phyloP scores from a whole-genome alignment of 169 alveolate species.

The Cryptosporidium sp. region DNA sequence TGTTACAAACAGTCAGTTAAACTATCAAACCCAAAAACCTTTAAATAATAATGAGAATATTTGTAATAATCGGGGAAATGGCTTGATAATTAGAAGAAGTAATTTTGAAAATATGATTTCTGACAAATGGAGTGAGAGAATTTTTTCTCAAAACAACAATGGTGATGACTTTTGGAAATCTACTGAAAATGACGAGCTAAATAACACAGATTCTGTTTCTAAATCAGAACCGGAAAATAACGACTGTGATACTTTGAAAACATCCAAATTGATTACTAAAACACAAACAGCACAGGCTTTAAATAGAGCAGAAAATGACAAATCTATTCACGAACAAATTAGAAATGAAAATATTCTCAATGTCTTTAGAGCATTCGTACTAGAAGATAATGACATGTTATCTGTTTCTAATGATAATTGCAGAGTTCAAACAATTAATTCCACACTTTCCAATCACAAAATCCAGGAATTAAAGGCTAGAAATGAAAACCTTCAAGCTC shows the following conservation, averaged over 20 bases:
- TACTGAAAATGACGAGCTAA: slow-evolving; percentile 6
- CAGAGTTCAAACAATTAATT: neutral
- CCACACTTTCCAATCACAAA: slow-evolving; percentile 11
- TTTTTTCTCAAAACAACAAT: neutral
- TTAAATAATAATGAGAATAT: slow-evolving; percentile 10
- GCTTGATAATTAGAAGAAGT: neutral
- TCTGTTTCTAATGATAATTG: neutral
- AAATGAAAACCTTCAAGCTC: neutral
- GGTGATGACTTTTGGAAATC: slow-evolving; percentile 41
- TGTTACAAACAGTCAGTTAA: neutral
- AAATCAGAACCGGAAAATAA: neutral
- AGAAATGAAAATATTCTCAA: slow-evolving; percentile 40
- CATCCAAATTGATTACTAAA: neutral
- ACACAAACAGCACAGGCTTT: neutral
- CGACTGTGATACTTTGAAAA: neutral
- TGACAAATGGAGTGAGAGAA: slow-evolving; percentile 54
- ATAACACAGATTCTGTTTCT: neutral
- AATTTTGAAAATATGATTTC: neutral
- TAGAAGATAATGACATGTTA: slow-evolving; percentile 36
- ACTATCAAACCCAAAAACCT: neutral
- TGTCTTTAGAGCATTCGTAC: slow-evolving; percentile 61
- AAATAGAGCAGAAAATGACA: neutral
- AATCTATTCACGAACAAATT: slow-evolving; percentile 13
- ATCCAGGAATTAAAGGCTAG: neutral
- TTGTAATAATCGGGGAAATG: neutral